These are phyloP conservation scores for Cryptomeria japonica DNA, from an alignment of 75 land plant genomes.

Conservation along the genomic window DNA sequence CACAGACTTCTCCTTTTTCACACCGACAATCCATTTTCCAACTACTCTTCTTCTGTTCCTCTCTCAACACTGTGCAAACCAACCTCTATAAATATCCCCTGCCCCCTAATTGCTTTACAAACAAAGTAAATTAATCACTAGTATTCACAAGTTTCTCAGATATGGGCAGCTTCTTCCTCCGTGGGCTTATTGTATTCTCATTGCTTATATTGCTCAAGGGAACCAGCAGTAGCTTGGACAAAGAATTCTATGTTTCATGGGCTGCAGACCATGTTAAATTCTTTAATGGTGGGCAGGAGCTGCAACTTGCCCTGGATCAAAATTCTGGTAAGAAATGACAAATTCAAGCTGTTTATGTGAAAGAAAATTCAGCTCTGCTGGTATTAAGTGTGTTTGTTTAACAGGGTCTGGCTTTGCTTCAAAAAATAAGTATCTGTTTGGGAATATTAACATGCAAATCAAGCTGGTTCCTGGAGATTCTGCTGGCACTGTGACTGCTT, in stretches of 20 bases:
- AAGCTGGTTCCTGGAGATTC: constrained; percentile 64
- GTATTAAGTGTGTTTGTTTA: not conserved
- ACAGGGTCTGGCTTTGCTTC: constrained; percentile 68
- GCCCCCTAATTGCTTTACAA: too few species aligned
- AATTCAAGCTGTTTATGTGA: not conserved
- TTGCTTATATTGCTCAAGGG: too few species aligned
- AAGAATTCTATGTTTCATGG: not conserved
- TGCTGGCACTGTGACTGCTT: constrained; percentile 63
- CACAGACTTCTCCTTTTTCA: too few species aligned
- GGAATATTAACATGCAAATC: constrained; percentile 67
- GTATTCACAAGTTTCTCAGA: too few species aligned
- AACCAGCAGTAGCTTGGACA: not conserved
- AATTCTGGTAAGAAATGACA: not conserved
- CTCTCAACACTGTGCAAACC: too few species aligned
- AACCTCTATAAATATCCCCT: too few species aligned
- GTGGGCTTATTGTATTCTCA: too few species aligned
- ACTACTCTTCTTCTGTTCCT: too few species aligned
- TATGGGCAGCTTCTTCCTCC: too few species aligned
- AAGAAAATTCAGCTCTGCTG: not conserved
- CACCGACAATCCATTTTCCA: too few species aligned
- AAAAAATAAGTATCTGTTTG: constrained; percentile 62
- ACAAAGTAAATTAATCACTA: too few species aligned
- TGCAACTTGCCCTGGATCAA: not conserved
- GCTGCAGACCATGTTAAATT: not conserved
- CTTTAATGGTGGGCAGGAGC: not conserved